phyloP scores from a whole-genome alignment of 352 stramenopile genomes.

The Globisporangium cederbergense region DNA sequence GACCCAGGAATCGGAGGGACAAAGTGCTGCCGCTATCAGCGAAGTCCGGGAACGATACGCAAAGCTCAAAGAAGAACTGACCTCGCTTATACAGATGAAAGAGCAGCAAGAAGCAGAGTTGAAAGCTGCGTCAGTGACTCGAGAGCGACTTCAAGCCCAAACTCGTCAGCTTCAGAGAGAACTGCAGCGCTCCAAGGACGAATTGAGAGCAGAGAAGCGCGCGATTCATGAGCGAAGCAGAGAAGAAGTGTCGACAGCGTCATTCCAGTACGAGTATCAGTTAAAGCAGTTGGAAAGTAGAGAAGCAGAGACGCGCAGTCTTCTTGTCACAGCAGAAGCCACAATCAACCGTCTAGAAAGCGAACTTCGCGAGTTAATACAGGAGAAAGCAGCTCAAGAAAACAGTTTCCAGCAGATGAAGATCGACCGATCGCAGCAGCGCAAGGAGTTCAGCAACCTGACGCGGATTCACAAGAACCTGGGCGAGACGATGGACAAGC shows the following conservation, averaged over 20 bases:
- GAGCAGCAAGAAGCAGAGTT: constrained; percentile 31
- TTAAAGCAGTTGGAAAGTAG: constrained; percentile 26
- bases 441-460: constrained; percentile 61
- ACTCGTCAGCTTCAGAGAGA: constrained; percentile 28
- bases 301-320: constrained; percentile 17
- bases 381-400: neutral
- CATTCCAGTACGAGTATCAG: constrained; percentile 28
- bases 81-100: constrained; percentile 18
- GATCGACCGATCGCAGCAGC: constrained; percentile 35
- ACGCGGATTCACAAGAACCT: constrained; percentile 69
- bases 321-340: constrained; percentile 6
- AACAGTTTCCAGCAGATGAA: constrained; percentile 21
- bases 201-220: constrained; percentile 24
- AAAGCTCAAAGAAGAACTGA: constrained; percentile 21
- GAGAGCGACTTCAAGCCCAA: constrained; percentile 31
- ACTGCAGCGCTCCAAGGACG: constrained; percentile 23
- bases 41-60: constrained; percentile 7
- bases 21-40: constrained; percentile 10
- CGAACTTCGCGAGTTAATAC: constrained; percentile 30
- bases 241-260: constrained; percentile 22
- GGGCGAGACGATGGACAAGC: constrained; percentile 41
- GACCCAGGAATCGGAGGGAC: constrained; percentile 18
- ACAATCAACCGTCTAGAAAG: constrained; percentile 14
- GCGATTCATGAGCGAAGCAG: constrained; percentile 20
- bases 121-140: constrained; percentile 23